phyloP scores from a whole-genome alignment of 306 rosid genomes.

The Dicorynia guianensis region DNA sequence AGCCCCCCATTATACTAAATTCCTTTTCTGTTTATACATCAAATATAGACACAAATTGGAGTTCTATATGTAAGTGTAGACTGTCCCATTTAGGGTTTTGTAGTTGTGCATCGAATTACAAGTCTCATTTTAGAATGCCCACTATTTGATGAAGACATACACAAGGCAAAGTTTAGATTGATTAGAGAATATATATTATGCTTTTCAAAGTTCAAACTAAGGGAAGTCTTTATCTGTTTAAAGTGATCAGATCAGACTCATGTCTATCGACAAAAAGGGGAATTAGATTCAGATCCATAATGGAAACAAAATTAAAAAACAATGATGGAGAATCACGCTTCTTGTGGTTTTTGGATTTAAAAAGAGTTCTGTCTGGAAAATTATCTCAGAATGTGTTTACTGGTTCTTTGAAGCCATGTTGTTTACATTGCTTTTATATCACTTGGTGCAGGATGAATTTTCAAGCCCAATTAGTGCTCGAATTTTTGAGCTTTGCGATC shows the following conservation, averaged over 20 bases:
- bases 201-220: conserved; percentile 44
- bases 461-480: conserved; percentile 81
- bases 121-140: conserved; percentile 37
- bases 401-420: conserved; percentile 37
- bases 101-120: conserved; percentile 1
- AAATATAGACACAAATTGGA: conserved; percentile 42
- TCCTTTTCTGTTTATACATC: conserved; percentile 41
- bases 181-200: conserved; percentile 45
- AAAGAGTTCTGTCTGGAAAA: conserved; percentile 31
- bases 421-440: conserved; percentile 44
- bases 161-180: conserved; percentile 35
- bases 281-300: conserved; percentile 51
- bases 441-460: conserved; percentile 81
- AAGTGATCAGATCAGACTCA: conserved; percentile 57
- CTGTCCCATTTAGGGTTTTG: conserved; percentile 37
- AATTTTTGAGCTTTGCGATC: conserved; percentile 72
- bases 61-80: conserved; percentile 40
- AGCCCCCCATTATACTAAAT: conserved; percentile 43
- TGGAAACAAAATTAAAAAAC: background rate
- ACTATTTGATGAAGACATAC: conserved; percentile 45
- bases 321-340: conserved; percentile 60
- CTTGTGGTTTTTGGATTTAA: conserved; percentile 48
- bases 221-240: conserved; percentile 33
- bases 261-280: conserved; percentile 51
- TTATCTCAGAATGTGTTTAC: conserved; percentile 27